These are phyloP conservation scores for Neocatenulostroma microsporum DNA, from an alignment of 2,329 filamentous ascomycete genomes.

Conservation along the genomic window DNA sequence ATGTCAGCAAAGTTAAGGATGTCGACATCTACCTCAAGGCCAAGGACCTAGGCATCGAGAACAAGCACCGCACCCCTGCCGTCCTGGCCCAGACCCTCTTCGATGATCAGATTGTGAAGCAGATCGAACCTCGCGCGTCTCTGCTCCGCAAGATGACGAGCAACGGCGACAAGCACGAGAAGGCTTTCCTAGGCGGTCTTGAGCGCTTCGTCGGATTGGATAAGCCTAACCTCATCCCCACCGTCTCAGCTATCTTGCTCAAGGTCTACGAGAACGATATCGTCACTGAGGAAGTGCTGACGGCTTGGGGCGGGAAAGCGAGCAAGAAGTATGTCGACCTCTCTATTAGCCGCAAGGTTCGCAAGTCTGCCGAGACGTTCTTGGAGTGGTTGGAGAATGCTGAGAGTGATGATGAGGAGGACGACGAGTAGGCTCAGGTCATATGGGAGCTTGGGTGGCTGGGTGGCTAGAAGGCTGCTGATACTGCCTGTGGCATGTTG, in stretches of 20 bases:
- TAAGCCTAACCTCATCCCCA: conserved; percentile 66
- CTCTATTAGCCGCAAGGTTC: conserved; percentile 83
- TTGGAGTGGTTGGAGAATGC: conserved; percentile 55
- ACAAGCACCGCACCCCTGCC: conserved; percentile 85
- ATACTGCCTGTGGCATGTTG: no score
- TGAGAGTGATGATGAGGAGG: conserved; percentile 22
- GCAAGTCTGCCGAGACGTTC: conserved; percentile 90
- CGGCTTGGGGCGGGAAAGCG: conserved; percentile 86
- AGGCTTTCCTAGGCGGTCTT: conserved; percentile 87
- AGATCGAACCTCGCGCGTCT: conserved; percentile 73
- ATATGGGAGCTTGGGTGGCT: no score
- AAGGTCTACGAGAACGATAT: conserved; percentile 88
- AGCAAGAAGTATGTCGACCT: conserved; percentile 98
- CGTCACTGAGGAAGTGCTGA: conserved; percentile 77
- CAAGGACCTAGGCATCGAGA: conserved; percentile 88
- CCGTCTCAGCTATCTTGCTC: conserved; percentile 80
- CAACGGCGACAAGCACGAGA: conserved; percentile 90
- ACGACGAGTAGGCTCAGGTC: conserved; percentile 18
- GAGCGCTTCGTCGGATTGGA: conserved; percentile 86
- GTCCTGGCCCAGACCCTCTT: conserved; percentile 93
- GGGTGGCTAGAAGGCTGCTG: no score
- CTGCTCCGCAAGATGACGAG: conserved; percentile 87
- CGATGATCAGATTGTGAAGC: conserved; percentile 77
- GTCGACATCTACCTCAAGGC: conserved; percentile 94
- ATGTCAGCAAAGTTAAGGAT: conserved; percentile 72